Evolutionary conservation across 352 stramenopile genomes (phyloP).

Genomic region (Phytopythium aichiense): DNA sequence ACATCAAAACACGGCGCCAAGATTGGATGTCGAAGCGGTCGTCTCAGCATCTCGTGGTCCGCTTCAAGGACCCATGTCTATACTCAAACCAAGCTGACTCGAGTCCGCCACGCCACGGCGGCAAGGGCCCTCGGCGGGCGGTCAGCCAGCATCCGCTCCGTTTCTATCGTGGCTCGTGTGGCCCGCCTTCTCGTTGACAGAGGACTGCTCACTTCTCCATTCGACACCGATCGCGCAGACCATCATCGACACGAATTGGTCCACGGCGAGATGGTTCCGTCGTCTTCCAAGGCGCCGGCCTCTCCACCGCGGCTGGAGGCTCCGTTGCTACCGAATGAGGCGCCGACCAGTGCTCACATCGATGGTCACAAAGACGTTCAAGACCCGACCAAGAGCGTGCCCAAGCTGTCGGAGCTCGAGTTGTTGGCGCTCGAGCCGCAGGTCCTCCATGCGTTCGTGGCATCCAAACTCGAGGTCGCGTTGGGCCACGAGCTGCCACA

Average conservation of each 20-base stretch:
- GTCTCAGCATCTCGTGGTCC: neutral
- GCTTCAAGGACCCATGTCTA: too few species aligned
- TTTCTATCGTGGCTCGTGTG: neutral
- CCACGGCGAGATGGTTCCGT: neutral
- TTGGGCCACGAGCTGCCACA: constrained; percentile 10
- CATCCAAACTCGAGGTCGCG: constrained; percentile 15
- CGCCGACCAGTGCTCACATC: too few species aligned
- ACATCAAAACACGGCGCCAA: neutral
- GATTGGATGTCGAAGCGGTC: neutral
- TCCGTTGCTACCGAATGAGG: neutral
- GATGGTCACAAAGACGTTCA: too few species aligned
- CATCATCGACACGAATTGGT: too few species aligned
- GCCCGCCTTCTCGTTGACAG: neutral
- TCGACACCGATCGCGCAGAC: neutral
- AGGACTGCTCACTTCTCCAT: neutral
- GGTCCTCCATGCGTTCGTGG: constrained; percentile 19
- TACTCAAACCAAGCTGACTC: too few species aligned
- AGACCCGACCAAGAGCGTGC: too few species aligned
- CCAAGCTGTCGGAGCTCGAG: constrained; percentile 5
- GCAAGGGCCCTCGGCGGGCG: too few species aligned
- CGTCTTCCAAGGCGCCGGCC: neutral
- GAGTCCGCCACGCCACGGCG: too few species aligned
- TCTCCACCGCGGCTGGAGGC: neutral
- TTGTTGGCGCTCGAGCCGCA: constrained; percentile 17
- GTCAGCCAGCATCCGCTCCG: too few species aligned